phyloP scores from a whole-genome alignment of 257 asterid species.

The Lycium ferocissimum region DNA sequence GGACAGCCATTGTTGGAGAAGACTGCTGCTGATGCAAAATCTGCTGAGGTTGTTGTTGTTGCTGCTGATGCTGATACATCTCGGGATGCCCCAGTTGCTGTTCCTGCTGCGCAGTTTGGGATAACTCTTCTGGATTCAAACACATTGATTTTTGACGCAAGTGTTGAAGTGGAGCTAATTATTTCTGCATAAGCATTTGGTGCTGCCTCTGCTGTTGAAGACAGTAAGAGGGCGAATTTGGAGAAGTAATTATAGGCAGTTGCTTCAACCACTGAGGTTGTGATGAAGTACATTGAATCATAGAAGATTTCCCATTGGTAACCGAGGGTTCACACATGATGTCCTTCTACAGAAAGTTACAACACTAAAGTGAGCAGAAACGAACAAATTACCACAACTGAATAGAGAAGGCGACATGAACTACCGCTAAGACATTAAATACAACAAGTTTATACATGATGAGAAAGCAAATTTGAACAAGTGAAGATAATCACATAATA shows the following conservation, averaged over 20 bases:
- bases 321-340: slow-evolving; percentile 65
- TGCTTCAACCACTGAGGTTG: slow-evolving; percentile 90
- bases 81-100: slow-evolving; percentile 63
- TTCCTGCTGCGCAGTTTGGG: slow-evolving; percentile 69
- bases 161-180: slow-evolving; percentile 59
- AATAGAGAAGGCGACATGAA: slow-evolving; percentile 24
- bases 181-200: slow-evolving; percentile 61
- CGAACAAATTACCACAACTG: background rate
- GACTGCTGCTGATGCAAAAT: slow-evolving; percentile 50
- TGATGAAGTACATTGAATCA: slow-evolving; percentile 60
- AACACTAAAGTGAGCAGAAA: background rate
- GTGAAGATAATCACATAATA: background rate
- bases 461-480: slow-evolving; percentile 28
- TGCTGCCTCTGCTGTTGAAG: slow-evolving; percentile 58
- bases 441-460: background rate
- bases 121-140: slow-evolving; percentile 66
- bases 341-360: slow-evolving; percentile 45
- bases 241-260: slow-evolving; percentile 67
- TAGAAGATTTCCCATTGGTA: slow-evolving; percentile 73
- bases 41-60: slow-evolving; percentile 41
- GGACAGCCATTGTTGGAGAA: slow-evolving; percentile 65
- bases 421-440: slow-evolving; percentile 20
- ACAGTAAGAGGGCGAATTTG: slow-evolving; percentile 64
- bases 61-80: slow-evolving; percentile 63
- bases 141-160: slow-evolving; percentile 64